These are phyloP conservation scores for Rhodotorula kratochvilovae DNA, from an alignment of 768 basidiomycete species.

Conservation along the genomic window DNA sequence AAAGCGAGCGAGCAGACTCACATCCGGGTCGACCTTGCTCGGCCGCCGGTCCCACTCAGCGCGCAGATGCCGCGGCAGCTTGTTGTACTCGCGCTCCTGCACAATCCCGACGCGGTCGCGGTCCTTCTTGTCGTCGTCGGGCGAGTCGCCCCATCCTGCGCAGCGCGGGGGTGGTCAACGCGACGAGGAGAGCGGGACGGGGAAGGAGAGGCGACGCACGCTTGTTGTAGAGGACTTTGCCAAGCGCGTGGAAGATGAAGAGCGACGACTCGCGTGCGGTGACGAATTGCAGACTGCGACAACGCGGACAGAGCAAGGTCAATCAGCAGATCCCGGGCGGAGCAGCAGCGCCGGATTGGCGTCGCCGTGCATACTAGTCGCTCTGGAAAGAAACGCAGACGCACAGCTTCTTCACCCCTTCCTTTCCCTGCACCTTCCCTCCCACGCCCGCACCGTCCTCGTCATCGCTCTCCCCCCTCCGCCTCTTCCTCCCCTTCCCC, in stretches of 20 bases:
- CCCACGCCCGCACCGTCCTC: slow-evolving; percentile 40
- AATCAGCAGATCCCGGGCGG: too few species aligned
- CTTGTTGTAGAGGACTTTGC: slow-evolving; percentile 92
- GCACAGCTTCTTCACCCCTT: slow-evolving; percentile 43
- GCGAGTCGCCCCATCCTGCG: slow-evolving; percentile 41
- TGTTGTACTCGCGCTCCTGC: slow-evolving; percentile 9
- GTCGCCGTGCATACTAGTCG: too few species aligned
- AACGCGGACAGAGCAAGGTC: not conserved
- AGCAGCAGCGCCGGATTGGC: too few species aligned
- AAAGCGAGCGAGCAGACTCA: slow-evolving; percentile 31
- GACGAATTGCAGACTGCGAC: slow-evolving; percentile 61
- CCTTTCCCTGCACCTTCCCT: not conserved
- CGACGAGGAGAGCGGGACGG: not conserved
- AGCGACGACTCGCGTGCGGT: slow-evolving; percentile 80
- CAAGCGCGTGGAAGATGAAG: slow-evolving; percentile 83
- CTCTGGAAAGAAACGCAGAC: not conserved
- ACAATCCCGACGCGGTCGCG: slow-evolving; percentile 20
- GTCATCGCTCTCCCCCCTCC: slow-evolving; percentile 39
- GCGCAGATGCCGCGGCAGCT: slow-evolving; percentile 39
- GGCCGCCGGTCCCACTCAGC: slow-evolving; percentile 22
- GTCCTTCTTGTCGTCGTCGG: slow-evolving; percentile 43
- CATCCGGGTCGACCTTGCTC: slow-evolving; percentile 45
- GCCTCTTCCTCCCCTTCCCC: slow-evolving; percentile 46
- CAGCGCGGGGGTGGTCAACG: not conserved
- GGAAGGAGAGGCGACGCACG: slow-evolving; percentile 52